These are phyloP conservation scores for Syzygium malaccense DNA, from an alignment of 441 rosid species.

Conservation along the genomic window DNA sequence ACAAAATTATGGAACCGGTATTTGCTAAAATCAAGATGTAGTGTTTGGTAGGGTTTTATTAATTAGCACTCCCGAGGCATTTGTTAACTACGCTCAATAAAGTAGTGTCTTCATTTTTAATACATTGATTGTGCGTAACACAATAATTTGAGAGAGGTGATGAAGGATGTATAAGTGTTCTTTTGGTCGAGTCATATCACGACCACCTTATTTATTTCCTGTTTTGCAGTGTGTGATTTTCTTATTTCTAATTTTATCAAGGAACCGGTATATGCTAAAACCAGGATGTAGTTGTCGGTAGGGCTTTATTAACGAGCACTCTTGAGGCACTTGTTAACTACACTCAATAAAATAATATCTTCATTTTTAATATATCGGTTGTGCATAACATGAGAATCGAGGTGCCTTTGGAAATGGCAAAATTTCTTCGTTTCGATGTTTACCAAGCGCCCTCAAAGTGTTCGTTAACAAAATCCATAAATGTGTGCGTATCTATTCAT, in stretches of 20 bases:
- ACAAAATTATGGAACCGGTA: accelerated
- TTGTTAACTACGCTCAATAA: accelerated
- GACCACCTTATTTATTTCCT: neutral
- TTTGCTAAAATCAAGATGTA: neutral
- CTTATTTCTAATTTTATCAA: neutral
- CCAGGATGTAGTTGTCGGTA: accelerated
- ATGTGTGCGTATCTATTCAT: neutral
- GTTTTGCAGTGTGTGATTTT: neutral
- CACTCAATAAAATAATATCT: neutral
- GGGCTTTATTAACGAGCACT: accelerated
- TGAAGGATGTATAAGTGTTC: too few relatives aligned
- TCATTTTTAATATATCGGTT: neutral
- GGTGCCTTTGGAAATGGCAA: neutral
- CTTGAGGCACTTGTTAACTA: neutral
- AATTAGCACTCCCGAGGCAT: accelerated
- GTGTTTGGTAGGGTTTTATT: accelerated
- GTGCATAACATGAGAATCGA: accelerated
- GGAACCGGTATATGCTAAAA: accelerated
- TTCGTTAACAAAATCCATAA: neutral
- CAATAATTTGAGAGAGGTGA: neutral
- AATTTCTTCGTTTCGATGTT: neutral
- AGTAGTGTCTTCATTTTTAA: neutral
- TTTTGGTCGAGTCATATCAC: too few relatives aligned
- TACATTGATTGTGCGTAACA: accelerated
- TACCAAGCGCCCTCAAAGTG: accelerated